Percentiles rank a stretch among this genome's conserved stretches.
phyloP scores from a whole-genome alignment of 2,329 filamentous ascomycete species.

The Hypoxylon rubiginosum region DNA sequence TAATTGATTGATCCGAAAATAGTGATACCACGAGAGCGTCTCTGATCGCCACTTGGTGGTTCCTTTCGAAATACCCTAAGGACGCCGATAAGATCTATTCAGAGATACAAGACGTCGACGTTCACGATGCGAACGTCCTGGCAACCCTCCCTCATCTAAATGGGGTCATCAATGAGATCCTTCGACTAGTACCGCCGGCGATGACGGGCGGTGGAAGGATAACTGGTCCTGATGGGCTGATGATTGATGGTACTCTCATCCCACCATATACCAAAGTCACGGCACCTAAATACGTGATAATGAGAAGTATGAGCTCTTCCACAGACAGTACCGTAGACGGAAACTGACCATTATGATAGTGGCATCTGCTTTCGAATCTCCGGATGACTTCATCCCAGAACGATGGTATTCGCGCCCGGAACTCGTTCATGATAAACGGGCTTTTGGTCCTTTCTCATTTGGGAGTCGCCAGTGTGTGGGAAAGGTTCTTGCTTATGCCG shows the following conservation, averaged over 20 bases:
- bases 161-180: conserved; percentile 35
- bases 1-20: no score
- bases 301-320: background rate
- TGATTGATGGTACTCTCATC: conserved; percentile 34
- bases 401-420: conserved; percentile 41
- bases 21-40: no score
- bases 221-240: conserved; percentile 35
- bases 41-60: no score
- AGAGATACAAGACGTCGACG: no score
- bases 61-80: conserved; percentile 35
- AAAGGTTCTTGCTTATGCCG: conserved; percentile 31
- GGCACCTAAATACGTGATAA: background rate
- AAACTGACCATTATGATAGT: conserved; percentile 17
- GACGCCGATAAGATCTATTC: conserved; percentile 33
- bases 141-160: conserved; percentile 38
- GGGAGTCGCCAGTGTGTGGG: conserved; percentile 40
- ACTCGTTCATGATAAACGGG: conserved; percentile 37
- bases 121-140: conserved; percentile 24
- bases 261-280: conserved; percentile 33
- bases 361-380: conserved; percentile 35
- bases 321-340: no score
- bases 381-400: conserved; percentile 42
- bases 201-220: conserved; percentile 37
- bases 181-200: conserved; percentile 36
- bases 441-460: conserved; percentile 37